Evolutionary conservation across 768 basidiomycete genomes (phyloP).

Genomic region (Lentinula aciculospora): DNA sequence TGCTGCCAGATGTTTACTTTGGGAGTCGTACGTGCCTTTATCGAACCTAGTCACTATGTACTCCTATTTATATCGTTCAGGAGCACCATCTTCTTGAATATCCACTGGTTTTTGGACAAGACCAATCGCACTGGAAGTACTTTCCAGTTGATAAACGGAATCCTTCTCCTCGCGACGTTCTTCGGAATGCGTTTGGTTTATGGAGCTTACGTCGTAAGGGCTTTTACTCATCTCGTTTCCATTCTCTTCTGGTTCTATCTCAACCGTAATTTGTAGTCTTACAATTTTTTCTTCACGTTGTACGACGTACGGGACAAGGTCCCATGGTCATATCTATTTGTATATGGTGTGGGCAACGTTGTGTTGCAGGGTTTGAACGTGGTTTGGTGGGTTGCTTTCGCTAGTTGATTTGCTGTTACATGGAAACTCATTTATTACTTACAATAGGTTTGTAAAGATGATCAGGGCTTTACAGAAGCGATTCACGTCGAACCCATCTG

Average conservation of each 20-base stretch:
- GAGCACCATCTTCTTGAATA: constrained; percentile 84
- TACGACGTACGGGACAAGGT: constrained; percentile 48
- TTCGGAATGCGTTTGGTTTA: constrained; percentile 66
- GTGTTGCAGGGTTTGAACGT: constrained; percentile 70
- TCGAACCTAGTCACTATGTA: neutral
- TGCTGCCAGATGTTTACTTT: constrained; percentile 69
- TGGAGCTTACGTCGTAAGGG: constrained; percentile 48
- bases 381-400: constrained; percentile 53
- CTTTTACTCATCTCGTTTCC: neutral
- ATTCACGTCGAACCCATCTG: constrained; percentile 28
- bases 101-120: constrained; percentile 85
- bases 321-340: constrained; percentile 40
- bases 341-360: constrained; percentile 56
- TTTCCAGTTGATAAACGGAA: constrained; percentile 68
- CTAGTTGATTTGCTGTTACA: neutral
- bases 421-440: neutral
- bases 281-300: constrained; percentile 60
- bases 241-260: neutral
- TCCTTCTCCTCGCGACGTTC: constrained; percentile 61
- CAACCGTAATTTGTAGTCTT: constrained; percentile 38
- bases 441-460: constrained; percentile 69
- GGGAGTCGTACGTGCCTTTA: constrained; percentile 58
- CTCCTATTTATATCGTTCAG: constrained; percentile 21
- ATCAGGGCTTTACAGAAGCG: constrained; percentile 58
- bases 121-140: constrained; percentile 62